Evolutionary conservation across 257 asterid genomes (phyloP), one percentile per base, ranked within the genome.

Genomic region (Ophiorrhiza pumila): DNA sequence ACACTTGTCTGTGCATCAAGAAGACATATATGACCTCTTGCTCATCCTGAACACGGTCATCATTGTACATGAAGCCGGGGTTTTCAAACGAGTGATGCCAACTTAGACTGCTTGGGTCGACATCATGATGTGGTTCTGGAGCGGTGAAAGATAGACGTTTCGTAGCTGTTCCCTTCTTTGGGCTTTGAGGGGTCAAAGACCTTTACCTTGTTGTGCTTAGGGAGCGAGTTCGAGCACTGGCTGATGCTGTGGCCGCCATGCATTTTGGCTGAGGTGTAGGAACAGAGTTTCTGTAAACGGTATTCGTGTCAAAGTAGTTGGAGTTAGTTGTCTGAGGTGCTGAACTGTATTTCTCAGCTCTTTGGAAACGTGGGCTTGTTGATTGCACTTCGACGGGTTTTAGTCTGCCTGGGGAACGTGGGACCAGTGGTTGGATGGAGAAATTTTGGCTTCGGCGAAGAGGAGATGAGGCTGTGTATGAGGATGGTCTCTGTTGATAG

Each of bases 221-320:
- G 20, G 98, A 83, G 59, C 90, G 85, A 17, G 81, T 81, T 37
- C 97, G 82, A 1, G 96, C 98, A 77, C 68, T 83, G 41, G 97
- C 90, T 32, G 97, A 90, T 63, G 84, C 93, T 17, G 97, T 93
- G 55, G 91, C 83, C 0, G 88, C 88, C 98, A 92, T 90, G 52
- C 88, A 92, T 70, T 78, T 86, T 2, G 96, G 98, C 60, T 59
- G 71, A 42, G 83, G 56, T 65, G 65, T 64, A 2, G 78, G 69
- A 74, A 62, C 73, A 22, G 82, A 76, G 23, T 81, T 85, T n/a
- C 76, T 79, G 9, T 85, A 58, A 55, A 50, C 56, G 43, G 82
- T 83, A 75, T 42, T 69, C 65, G 83, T 68, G 68, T 74, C 84
- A 47, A 17, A 77, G 76, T 59, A 75, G 23, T 49, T 72, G 7